These are phyloP conservation scores for Sporobolus alterniflorus DNA, from an alignment of 202 grass and related monocot genomes.

Conservation along the genomic window DNA sequence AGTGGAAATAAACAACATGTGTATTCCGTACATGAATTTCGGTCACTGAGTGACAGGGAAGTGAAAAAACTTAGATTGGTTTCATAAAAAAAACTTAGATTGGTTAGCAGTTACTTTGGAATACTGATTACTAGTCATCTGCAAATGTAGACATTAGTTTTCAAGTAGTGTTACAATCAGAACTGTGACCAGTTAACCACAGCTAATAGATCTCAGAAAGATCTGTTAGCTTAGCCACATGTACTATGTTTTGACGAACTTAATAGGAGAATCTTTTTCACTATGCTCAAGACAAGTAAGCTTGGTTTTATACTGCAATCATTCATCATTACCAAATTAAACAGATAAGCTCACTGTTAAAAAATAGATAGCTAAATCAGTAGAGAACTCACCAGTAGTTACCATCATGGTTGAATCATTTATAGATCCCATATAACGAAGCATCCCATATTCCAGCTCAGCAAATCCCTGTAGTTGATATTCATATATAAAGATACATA, in stretches of 20 bases:
- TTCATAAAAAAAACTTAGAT: too few species aligned
- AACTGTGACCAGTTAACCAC: background rate
- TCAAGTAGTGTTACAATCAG: background rate
- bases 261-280: background rate
- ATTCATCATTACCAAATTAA: constrained; percentile 2
- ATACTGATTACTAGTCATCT: too few species aligned
- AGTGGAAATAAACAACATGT: too few species aligned
- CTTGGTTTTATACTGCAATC: constrained; percentile 15
- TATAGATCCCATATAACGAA: constrained; percentile 93
- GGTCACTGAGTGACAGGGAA: too few species aligned
- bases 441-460: constrained; percentile 97
- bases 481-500: constrained; percentile 9
- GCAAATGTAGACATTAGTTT: background rate
- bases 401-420: constrained; percentile 89
- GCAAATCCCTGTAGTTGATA: constrained; percentile 64
- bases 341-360: background rate
- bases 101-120: too few species aligned
- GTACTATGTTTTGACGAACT: background rate
- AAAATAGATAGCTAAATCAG: constrained; percentile 5
- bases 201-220: constrained; percentile 21
- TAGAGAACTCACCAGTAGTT: constrained; percentile 70
- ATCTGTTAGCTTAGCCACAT: background rate
- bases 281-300: background rate
- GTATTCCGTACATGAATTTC: too few species aligned
- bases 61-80: too few species aligned